A percentile compares a stretch with the other conserved stretches of the same genome.
These are phyloP conservation scores for Pseudogymnoascus sp. DNA, from an alignment of 2,329 filamentous ascomycete species.

Conservation along the genomic window DNA sequence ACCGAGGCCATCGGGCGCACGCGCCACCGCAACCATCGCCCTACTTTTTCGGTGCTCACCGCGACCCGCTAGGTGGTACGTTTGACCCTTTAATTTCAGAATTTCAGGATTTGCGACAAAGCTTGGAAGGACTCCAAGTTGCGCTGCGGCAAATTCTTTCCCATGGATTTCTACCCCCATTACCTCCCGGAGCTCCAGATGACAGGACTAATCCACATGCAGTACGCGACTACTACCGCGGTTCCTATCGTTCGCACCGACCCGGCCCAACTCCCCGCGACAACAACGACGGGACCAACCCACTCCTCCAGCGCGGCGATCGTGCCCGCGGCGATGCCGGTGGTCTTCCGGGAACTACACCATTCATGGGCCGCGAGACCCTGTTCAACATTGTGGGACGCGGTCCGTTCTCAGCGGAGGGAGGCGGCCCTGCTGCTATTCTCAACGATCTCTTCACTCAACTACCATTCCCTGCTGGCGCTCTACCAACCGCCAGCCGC, in stretches of 20 bases:
- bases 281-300: conserved; percentile 77
- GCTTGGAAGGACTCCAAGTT: not conserved
- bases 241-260: conserved; percentile 43
- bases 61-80: conserved; percentile 46
- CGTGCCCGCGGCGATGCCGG: conserved; percentile 27
- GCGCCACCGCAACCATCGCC: conserved; percentile 50
- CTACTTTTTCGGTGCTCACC: conserved; percentile 50
- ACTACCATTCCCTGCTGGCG: not conserved
- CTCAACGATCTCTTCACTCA: conserved; percentile 24
- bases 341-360: conserved; percentile 14
- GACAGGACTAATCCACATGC: conserved; percentile 29
- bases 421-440: conserved; percentile 16
- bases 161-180: not conserved
- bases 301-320: conserved; percentile 63
- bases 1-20: conserved; percentile 44
- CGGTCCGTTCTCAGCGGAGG: conserved; percentile 15
- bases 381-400: conserved; percentile 20
- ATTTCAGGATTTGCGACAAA: not conserved
- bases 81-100: conserved; percentile 17
- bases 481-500: conserved; percentile 22
- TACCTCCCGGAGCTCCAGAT: not conserved
- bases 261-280: conserved; percentile 43
- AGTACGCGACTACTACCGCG: conserved; percentile 27
- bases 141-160: not conserved
- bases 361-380: conserved; percentile 23